Evolutionary conservation across 805 yeast species (phyloP).

Genomic region (Metschnikowia continentalis): DNA sequence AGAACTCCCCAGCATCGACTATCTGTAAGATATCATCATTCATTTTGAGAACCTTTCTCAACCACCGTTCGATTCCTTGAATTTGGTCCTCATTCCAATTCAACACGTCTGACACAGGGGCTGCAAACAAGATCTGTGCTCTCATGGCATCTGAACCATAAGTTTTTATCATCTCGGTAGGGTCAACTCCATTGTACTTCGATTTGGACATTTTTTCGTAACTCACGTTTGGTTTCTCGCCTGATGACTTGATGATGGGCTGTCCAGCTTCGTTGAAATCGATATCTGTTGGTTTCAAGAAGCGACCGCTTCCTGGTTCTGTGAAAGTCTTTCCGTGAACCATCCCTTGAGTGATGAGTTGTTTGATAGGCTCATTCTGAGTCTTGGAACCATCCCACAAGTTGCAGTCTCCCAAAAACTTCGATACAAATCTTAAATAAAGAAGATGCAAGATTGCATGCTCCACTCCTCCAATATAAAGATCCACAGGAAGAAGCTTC

Average conservation of each 20-base stretch:
- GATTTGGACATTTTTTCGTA: constrained; percentile 97
- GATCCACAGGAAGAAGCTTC: constrained; percentile 72
- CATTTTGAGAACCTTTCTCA: constrained; percentile 48
- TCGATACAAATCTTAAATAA: constrained; percentile 81
- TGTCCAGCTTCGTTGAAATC: constrained; percentile 36
- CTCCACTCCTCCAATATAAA: constrained; percentile 92
- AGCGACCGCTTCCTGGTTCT: constrained; percentile 69
- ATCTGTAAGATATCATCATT: constrained; percentile 19
- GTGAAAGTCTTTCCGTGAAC: constrained; percentile 86
- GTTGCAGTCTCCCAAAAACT: constrained; percentile 66
- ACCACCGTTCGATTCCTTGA: constrained; percentile 85
- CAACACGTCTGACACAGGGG: constrained; percentile 76
- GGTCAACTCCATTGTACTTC: constrained; percentile 92
- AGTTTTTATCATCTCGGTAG: constrained; percentile 61
- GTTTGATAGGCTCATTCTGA: constrained; percentile 76
- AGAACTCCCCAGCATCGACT: not conserved
- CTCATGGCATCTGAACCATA: constrained; percentile 95
- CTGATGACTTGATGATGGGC: constrained; percentile 49
- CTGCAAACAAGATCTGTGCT: constrained; percentile 89
- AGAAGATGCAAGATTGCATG: constrained; percentile 92
- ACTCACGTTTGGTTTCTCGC: constrained; percentile 48
- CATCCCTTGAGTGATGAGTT: constrained; percentile 93
- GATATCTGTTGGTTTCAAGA: constrained; percentile 75
- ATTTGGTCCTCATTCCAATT: constrained; percentile 91
- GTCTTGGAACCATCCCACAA: constrained; percentile 58